Evolutionary conservation across 2,329 filamentous ascomycete species (phyloP).

Genomic region (Claviceps pazoutovae): DNA sequence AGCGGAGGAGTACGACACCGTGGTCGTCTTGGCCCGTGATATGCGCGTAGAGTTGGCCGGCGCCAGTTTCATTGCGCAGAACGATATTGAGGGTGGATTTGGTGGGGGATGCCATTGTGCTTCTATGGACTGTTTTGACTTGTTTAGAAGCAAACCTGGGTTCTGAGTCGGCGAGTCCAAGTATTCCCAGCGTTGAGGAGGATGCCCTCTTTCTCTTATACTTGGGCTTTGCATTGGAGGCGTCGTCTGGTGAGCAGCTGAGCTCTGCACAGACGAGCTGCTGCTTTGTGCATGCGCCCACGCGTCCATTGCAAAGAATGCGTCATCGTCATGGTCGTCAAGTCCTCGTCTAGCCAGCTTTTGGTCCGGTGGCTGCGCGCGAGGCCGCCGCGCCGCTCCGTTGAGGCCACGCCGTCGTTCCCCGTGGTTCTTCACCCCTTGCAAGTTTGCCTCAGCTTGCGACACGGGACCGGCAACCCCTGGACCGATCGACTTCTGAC

Average conservation of each 20-base stretch:
- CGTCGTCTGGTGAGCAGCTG: too few relatives aligned
- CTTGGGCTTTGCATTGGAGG: too few relatives aligned
- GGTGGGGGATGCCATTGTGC: conserved; percentile 21
- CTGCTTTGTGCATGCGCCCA: too few relatives aligned
- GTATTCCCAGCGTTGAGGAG: too few relatives aligned
- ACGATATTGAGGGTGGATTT: conserved; percentile 39
- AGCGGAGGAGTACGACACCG: conserved; percentile 45
- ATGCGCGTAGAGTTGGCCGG: conserved; percentile 46
- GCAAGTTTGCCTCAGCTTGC: background rate
- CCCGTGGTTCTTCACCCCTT: background rate
- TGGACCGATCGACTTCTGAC: background rate
- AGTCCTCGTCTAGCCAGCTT: too few relatives aligned
- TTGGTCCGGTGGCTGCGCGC: background rate
- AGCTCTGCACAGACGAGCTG: too few relatives aligned
- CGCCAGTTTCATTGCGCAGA: conserved; percentile 51
- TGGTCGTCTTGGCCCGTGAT: conserved; percentile 51
- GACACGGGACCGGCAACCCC: background rate
- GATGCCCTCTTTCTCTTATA: too few relatives aligned
- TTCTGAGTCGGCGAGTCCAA: too few relatives aligned
- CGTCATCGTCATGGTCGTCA: too few relatives aligned
- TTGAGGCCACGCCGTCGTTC: background rate
- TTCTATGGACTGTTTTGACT: background rate
- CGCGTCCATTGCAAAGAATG: too few relatives aligned
- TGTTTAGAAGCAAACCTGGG: too few relatives aligned
- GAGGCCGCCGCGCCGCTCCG: background rate